Evolutionary conservation across 2,329 filamentous ascomycete species (phyloP).

Genomic region (Ophiosphaerella narmari): DNA sequence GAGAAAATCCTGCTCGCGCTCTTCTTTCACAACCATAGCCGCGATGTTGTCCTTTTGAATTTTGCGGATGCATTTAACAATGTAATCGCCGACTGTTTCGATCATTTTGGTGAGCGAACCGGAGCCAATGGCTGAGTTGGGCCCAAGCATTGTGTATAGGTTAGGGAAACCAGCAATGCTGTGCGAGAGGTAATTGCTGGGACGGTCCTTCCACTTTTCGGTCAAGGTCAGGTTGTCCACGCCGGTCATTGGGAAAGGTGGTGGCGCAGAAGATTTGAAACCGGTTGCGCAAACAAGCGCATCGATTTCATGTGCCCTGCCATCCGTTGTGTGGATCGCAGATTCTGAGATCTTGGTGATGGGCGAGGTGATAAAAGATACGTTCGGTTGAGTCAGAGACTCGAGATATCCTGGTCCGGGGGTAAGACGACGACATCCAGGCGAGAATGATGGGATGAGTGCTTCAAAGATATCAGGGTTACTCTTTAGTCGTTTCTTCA

Average conservation of each 20-base stretch:
- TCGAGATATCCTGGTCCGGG: constrained; percentile 59
- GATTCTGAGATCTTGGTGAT: constrained; percentile 44
- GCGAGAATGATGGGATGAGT: constrained; percentile 50
- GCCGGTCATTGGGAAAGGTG: constrained; percentile 47
- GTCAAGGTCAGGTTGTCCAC: constrained; percentile 32
- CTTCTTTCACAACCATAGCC: constrained; percentile 37
- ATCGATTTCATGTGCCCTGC: constrained; percentile 46
- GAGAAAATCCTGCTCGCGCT: constrained; percentile 35
- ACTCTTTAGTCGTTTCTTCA: constrained; percentile 45
- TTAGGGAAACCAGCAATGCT: constrained; percentile 44
- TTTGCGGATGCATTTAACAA: constrained; percentile 47
- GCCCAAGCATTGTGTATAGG: constrained; percentile 49
- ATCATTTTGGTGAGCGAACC: constrained; percentile 50
- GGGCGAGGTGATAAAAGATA: constrained; percentile 40
- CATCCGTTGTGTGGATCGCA: constrained; percentile 50
- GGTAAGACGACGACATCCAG: constrained; percentile 55
- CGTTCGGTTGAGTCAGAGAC: constrained; percentile 50
- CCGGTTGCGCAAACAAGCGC: constrained; percentile 53
- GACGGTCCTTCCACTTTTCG: constrained; percentile 42
- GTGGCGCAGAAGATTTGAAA: constrained; percentile 47
- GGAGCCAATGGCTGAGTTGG: constrained; percentile 48
- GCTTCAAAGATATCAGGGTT: constrained; percentile 49
- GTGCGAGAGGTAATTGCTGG: constrained; percentile 38
- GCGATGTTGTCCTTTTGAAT: constrained; percentile 51
- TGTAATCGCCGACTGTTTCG: constrained; percentile 46